Evolutionary conservation across 176 grass and related monocot genomes (phyloP).

Genomic region (Cenchrus fungigraminus): DNA sequence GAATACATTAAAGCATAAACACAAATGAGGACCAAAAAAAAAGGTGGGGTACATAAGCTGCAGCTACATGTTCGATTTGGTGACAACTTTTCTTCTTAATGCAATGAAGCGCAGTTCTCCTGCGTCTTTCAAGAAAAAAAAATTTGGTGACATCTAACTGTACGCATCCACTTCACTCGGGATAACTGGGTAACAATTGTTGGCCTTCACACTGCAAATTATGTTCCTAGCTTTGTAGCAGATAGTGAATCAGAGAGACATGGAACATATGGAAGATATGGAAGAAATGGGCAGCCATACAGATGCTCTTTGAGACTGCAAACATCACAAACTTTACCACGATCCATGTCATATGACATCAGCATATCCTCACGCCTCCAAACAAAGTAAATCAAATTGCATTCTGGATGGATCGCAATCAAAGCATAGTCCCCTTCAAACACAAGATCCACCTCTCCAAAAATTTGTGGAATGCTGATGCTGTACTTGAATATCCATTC

Average conservation of each 20-base stretch:
- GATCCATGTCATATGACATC: neutral
- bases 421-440: constrained; percentile 14
- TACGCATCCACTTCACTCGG: no score
- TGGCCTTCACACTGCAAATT: neutral
- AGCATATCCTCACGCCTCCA: neutral
- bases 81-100: no score
- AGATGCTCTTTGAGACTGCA: neutral
- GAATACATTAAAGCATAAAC: neutral
- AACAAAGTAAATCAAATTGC: constrained; percentile 22
- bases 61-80: neutral
- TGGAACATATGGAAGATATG: constrained; percentile 9
- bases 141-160: no score
- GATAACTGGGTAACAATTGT: no score
- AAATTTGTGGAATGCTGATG: neutral
- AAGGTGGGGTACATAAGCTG: neutral
- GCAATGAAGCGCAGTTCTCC: no score
- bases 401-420: constrained; percentile 10
- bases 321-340: neutral
- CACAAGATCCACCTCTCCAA: neutral
- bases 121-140: no score
- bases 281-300: neutral
- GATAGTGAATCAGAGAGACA: neutral
- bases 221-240: neutral
- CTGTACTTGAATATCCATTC: constrained; percentile 31
- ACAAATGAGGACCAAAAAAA: neutral